Evolutionary conservation across 192 early-diverging fungal genomes (phyloP), one percentile per base, ranked within the genome.

Genomic region (Chytriomyces confervae): DNA sequence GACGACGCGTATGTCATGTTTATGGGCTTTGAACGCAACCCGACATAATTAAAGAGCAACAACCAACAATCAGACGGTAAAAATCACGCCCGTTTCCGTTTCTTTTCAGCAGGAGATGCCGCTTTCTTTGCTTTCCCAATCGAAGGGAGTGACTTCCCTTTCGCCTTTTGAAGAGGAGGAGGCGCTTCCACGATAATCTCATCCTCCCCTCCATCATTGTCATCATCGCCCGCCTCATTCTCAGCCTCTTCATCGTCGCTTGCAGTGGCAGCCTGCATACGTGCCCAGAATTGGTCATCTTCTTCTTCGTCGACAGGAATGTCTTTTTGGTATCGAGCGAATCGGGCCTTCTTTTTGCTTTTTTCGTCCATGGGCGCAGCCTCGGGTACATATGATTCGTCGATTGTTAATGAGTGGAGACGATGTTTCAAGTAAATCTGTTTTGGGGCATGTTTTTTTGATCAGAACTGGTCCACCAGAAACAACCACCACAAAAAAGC

Each of bases 351-450:
- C 57, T 61, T n/a, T n/a, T 18, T 61, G 57, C 57, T 57, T 20
- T 57, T 57, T 57, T 20, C 53, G 2, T 57, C 53, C 53, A 57
- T 57, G 36, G 36, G 36, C 2, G 36, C 36, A 65, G 18, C 36
- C 3, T 13, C 20, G 11, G 50, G 50, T 10, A 24, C 23, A 61
- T 23, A 72, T 0, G 48, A 11, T 60, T 57, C 69, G 44, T 72
- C 69, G 7, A 72, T 27, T 13, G 48, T 13, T 18, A 72, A 5
- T 0, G 51, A 9, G 50, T 72, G 69, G 6, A 72, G 57, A 36
- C 69, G 20, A 36, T 72, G 69, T 53, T 72, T 72, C 16, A 72
- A 61, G 27, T 72, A 72, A 57, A 72, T 60, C 69, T 72, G 57
- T 20, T 57, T 20, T 13, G 20, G n/a, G 20, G 20, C 13, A 57